phyloP scores from a whole-genome alignment of 768 basidiomycete species.

The Lactarius akahatsu region DNA sequence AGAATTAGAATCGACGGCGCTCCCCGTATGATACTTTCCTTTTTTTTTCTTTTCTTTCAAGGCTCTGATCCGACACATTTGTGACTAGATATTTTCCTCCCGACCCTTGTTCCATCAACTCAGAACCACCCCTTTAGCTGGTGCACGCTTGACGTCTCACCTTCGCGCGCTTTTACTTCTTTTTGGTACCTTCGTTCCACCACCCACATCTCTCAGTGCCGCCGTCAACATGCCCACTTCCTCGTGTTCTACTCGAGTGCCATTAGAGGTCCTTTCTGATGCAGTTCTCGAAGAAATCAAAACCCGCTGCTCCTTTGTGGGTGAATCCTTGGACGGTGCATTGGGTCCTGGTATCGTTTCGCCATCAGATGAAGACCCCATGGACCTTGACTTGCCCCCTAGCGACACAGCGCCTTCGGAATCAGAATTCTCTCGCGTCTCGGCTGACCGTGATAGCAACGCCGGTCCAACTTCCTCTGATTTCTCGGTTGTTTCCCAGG shows the following conservation, averaged over 20 bases:
- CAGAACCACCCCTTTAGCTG: constrained; percentile 84
- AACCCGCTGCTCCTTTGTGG: constrained; percentile 87
- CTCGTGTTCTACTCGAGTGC: constrained; percentile 64
- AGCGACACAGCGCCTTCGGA: constrained; percentile 65
- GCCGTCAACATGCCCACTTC: constrained; percentile 61
- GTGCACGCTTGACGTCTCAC: constrained; percentile 75
- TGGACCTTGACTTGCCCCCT: constrained; percentile 46
- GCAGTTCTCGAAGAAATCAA: constrained; percentile 87
- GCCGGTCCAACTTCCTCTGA: constrained; percentile 54
- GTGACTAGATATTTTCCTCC: constrained; percentile 79
- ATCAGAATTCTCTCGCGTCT: constrained; percentile 60
- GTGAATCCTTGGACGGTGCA: constrained; percentile 50
- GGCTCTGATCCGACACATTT: constrained; percentile 9
- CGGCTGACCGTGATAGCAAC: constrained; percentile 46
- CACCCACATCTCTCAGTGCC: constrained; percentile 67
- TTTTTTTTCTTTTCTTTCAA: constrained; percentile 16
- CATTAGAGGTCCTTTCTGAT: constrained; percentile 77
- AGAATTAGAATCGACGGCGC: constrained; percentile 81
- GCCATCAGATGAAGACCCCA: constrained; percentile 37
- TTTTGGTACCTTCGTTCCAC: constrained; percentile 84
- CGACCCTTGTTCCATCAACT: constrained; percentile 83
- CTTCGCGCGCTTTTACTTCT: constrained; percentile 77
- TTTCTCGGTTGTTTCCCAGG: constrained; percentile 53
- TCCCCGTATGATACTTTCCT: constrained; percentile 64
- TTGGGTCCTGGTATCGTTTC: constrained; percentile 28